Base-by-base conservation (phyloP, 371 early-diverging fungal genomes). In the Rhizopus sp. region DNA sequence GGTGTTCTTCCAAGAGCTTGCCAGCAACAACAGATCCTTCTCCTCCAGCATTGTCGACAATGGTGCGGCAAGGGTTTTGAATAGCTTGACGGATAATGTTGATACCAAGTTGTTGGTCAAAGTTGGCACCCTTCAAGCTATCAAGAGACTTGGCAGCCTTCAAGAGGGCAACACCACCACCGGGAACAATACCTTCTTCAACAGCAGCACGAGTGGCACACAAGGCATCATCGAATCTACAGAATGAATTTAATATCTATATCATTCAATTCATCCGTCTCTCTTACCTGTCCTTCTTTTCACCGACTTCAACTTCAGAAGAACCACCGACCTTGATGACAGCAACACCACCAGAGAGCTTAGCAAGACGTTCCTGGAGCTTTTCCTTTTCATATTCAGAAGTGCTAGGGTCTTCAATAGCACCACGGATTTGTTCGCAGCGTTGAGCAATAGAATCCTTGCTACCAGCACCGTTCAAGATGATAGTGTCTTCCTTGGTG, bases 181-280 rank as follows among this genome's bases (percentile, higher is more conserved):
- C 98, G 30, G 97, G 97, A 32, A 97, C 91, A 71, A 97, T 96
- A 70, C 98, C 98, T 78, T 96, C 96, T 77, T 97, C 97, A 60
- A 98, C 97, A 53, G 98, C 98, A 45, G 97, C 97, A 68, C 97
- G 94, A 38, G 97, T 98, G 55, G 98, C 98, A 72, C 96, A 95
- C 59, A 98, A 82, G 15, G 98, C 95, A 78, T 98, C 98, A 62
- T 94, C 97, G 68, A 96, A 95, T 51, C 73, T 53, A 57, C 33
- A 15, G 10, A 2, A 42, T n/a, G 16, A 7, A 30, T 15, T 10
- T 10, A 10, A 34, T 13, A 32, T 47, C 5, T n/a, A 31, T 7
- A 23, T 7, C 34, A 47, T 10, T 15, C n/a, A 8, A 32, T 30
- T 7, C 23, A 3, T 1, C 41, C 12, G 4, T 38, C 2, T 23